A percentile compares a stretch with the other conserved stretches of the same genome.
Evolutionary conservation across 768 basidiomycete species (phyloP).

Genomic region (Gymnopilus junonius): DNA sequence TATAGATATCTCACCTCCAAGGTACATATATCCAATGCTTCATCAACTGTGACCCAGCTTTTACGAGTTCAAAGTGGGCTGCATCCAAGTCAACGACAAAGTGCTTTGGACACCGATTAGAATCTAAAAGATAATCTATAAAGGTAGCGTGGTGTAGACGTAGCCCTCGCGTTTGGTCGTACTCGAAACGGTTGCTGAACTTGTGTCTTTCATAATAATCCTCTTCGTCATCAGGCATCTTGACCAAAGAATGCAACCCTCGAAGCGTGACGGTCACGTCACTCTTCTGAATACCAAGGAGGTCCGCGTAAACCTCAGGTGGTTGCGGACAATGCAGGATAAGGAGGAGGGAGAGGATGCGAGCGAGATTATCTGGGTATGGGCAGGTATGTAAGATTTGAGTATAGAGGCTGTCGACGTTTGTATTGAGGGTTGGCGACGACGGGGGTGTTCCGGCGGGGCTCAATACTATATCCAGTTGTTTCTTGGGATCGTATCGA

Average conservation of each 20-base stretch:
- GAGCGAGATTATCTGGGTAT: neutral
- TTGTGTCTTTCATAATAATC: constrained; percentile 9
- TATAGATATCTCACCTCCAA: neutral
- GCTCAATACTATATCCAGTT: constrained; percentile 10
- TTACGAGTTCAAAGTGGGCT: constrained; percentile 4
- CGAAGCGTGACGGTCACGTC: constrained; percentile 6
- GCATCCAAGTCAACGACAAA: constrained; percentile 5
- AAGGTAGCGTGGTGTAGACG: constrained; percentile 17
- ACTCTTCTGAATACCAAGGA: constrained; percentile 8
- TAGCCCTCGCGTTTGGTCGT: constrained; percentile 14
- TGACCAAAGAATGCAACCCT: constrained; percentile 15
- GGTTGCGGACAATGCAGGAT: constrained; percentile 13
- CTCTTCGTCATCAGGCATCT: constrained; percentile 8
- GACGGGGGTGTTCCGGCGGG: neutral
- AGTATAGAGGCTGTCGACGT: constrained; percentile 16
- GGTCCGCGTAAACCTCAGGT: constrained; percentile 14
- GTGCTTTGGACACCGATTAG: constrained; percentile 5
- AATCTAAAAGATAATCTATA: constrained; percentile 16
- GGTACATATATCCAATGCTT: constrained; percentile 5
- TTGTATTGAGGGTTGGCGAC: constrained; percentile 2
- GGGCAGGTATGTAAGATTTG: constrained; percentile 11
- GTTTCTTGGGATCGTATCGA: constrained; percentile 3
- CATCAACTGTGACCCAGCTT: constrained; percentile 10
- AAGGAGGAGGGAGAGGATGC: constrained; percentile 11
- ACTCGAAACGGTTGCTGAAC: constrained; percentile 8